Percentiles rank a stretch among this genome's conserved stretches.
Conservation (phyloP, 352 stramenopile species). For the Phytophthora fragariaefolia region DNA sequence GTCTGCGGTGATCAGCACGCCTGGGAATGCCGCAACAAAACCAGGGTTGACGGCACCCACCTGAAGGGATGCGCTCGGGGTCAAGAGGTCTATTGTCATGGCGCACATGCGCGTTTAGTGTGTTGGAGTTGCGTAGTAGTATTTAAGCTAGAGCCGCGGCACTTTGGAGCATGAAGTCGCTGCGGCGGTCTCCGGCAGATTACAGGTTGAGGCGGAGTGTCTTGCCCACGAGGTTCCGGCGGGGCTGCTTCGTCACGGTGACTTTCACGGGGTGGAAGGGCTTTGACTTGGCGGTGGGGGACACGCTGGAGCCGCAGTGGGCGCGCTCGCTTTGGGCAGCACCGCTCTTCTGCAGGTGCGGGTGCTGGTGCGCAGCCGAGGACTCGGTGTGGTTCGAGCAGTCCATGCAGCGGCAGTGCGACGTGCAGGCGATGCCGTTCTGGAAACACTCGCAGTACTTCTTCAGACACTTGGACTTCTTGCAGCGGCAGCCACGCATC, state of each 20-base stretch:
- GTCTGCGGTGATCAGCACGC: neutral
- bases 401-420: slow-evolving; percentile 95
- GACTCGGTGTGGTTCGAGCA: slow-evolving; percentile 90
- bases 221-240: slow-evolving; percentile 66
- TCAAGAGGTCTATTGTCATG: slow-evolving; percentile 8
- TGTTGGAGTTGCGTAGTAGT: neutral
- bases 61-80: neutral
- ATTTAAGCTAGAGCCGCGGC: neutral
- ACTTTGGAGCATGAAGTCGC: neutral
- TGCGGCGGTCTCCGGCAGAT: slow-evolving; percentile 2
- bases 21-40: neutral
- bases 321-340: slow-evolving; percentile 7
- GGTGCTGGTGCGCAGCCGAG: slow-evolving; percentile 32
- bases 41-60: neutral
- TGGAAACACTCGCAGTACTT: slow-evolving; percentile 99
- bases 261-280: slow-evolving; percentile 70
- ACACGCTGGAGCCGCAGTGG: slow-evolving; percentile 8
- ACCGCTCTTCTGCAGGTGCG: slow-evolving; percentile 39
- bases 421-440: slow-evolving; percentile 90
- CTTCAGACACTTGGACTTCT: slow-evolving; percentile 97
- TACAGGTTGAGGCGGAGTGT: slow-evolving; percentile 60
- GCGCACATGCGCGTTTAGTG: neutral
- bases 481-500: slow-evolving; percentile 94
- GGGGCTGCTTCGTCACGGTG: slow-evolving; percentile 75
- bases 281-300: slow-evolving; percentile 9